Base-by-base conservation (phyloP, 371 early-diverging fungal species). In the Mortierella sp. region DNA sequence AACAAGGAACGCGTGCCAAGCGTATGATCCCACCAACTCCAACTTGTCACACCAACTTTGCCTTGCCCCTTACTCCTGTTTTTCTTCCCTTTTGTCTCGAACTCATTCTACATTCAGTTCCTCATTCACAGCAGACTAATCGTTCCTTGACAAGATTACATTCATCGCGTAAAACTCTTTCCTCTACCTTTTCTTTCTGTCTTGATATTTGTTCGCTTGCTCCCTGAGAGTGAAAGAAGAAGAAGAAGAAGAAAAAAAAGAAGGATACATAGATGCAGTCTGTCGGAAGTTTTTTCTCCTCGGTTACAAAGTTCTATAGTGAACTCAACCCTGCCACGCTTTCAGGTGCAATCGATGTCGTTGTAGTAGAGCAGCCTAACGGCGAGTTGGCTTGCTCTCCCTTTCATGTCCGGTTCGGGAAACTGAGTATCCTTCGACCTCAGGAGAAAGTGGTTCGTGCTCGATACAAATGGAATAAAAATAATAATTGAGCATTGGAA, bases 331-430 rank as follows among this genome's bases (percentile, higher is more conserved):
- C 99, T 4, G 91, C 98, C 0, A 99, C 99, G 0, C 91, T 99
- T 38, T 96, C 97, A 15, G 99, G 99, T 41, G 98, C 99, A 45
- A 98, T 99, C 84, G 99, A 99, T 85, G 93, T 99, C 58, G 92
- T 99, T 10, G 99, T 98, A 15, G 96, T 98, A 15, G 92, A 97
- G 79, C 93, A 92, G 73, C 73, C 86, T 41, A 87, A 93, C 79
- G 98, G 97, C 21, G 90, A 92, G 38, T 85, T 97, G 36, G 85
- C 89, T 11, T 97, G 98, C 82, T 96, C 98, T 9, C 99, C 99
- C 4, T 99, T 99, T 81, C 99, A 99, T 86, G 97, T 99, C n/a
- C 91, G 99, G 45, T 99, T 99, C 83, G 98, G 99, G 15, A 99
- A 98, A 84, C 86, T 99, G 9, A 95, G 96, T 60, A 90, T 99